phyloP scores from a whole-genome alignment of 225 moss, liverwort and hornwort genomes.

The Ulota crispa region DNA sequence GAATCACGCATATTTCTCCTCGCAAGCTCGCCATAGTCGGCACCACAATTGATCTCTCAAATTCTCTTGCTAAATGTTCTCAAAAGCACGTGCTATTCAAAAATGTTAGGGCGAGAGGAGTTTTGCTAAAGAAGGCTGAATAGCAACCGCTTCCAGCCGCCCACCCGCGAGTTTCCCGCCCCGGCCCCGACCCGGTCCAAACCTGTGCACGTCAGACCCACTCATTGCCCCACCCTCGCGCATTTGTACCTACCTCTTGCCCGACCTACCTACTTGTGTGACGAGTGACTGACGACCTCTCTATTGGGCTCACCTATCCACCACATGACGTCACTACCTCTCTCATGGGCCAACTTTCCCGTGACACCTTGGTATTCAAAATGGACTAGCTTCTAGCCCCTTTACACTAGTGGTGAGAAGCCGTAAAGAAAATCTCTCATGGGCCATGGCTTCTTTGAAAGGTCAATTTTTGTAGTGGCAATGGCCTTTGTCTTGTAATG shows the following conservation, averaged over 20 bases:
- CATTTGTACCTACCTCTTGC: not conserved
- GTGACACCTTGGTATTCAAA: no score
- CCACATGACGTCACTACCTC: not conserved
- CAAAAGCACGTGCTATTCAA: not conserved
- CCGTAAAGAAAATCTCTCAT: no score
- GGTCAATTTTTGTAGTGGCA: no score
- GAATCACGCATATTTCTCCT: no score
- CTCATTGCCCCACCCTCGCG: no score
- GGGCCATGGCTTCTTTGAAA: no score
- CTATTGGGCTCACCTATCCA: not conserved
- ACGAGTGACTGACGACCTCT: not conserved
- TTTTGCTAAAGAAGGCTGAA: not conserved
- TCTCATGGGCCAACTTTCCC: no score
- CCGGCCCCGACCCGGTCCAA: not conserved
- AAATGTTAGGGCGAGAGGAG: not conserved
- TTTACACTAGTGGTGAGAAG: no score
- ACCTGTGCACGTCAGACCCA: not conserved
- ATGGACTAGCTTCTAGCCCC: no score
- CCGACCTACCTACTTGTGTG: not conserved
- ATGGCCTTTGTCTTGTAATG: no score
- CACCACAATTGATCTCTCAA: not conserved
- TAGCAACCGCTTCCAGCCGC: constrained; percentile 17
- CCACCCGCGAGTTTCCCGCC: not conserved
- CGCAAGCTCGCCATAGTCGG: no score
- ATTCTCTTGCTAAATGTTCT: not conserved